These are phyloP conservation scores for Penicillium cataractarum DNA, from an alignment of 495 filamentous ascomycete genomes.

Conservation along the genomic window DNA sequence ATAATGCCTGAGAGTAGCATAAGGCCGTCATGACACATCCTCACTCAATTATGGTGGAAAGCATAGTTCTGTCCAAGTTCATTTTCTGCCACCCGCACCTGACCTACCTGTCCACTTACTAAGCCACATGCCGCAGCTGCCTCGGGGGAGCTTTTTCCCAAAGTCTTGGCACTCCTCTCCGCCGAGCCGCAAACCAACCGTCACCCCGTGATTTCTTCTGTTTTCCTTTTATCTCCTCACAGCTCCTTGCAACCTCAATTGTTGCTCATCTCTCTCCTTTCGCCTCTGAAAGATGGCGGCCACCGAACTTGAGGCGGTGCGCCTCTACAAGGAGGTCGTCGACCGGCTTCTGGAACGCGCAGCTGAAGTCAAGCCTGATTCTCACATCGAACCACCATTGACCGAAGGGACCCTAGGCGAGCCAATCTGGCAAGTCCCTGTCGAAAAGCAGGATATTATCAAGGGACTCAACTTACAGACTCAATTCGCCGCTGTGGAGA, in stretches of 20 bases:
- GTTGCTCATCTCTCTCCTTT: background rate
- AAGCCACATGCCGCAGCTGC: background rate
- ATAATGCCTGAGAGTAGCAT: no score
- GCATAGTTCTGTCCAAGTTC: background rate
- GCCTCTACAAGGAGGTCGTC: constrained; percentile 57
- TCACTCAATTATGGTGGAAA: background rate
- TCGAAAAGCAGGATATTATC: constrained; percentile 28
- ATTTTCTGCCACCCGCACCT: background rate
- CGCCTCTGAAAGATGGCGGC: constrained; percentile 50
- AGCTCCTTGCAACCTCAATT: constrained; percentile 7
- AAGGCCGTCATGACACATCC: no score
- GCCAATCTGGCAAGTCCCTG: constrained; percentile 40
- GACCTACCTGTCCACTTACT: background rate
- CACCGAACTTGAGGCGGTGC: constrained; percentile 57
- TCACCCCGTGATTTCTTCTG: constrained; percentile 12
- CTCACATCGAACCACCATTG: constrained; percentile 78
- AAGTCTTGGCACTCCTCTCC: constrained; percentile 36
- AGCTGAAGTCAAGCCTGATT: constrained; percentile 62
- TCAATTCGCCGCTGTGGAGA: constrained; percentile 72
- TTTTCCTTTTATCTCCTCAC: background rate
- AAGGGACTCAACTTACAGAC: constrained; percentile 43
- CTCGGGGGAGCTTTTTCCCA: constrained; percentile 30
- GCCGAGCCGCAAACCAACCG: constrained; percentile 29
- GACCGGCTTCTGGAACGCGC: constrained; percentile 66
- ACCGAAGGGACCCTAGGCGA: constrained; percentile 54